These are phyloP conservation scores for Annulohypoxylon maeteangense DNA, from an alignment of 495 filamentous ascomycete genomes.

Conservation along the genomic window DNA sequence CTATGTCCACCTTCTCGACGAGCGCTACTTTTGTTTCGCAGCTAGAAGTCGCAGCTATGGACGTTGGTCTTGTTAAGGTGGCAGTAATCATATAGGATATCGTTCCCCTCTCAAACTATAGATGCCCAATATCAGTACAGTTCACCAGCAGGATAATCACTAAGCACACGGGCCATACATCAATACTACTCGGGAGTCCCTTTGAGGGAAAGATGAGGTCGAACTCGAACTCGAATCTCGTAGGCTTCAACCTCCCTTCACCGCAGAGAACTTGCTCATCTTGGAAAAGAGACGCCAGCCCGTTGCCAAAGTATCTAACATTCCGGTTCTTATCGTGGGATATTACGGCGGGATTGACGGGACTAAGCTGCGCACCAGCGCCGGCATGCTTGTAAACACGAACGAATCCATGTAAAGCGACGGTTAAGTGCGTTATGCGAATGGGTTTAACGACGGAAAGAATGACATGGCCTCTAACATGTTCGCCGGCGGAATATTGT, in stretches of 20 bases:
- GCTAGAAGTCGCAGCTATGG: slow-evolving; percentile 80
- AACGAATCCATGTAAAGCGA: slow-evolving; percentile 87
- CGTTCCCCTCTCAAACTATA: slow-evolving; percentile 92
- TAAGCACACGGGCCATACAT: slow-evolving; percentile 67
- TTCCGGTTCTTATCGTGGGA: slow-evolving; percentile 57
- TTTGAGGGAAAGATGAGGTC: slow-evolving; percentile 82
- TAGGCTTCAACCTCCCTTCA: slow-evolving; percentile 84
- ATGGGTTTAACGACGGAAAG: slow-evolving; percentile 83
- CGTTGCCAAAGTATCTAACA: slow-evolving; percentile 80
- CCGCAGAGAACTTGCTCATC: slow-evolving; percentile 92
- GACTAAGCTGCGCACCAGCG: slow-evolving; percentile 67
- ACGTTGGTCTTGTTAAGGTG: slow-evolving; percentile 88
- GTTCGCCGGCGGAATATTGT: slow-evolving; percentile 75
- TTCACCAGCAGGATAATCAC: not conserved
- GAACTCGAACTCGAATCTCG: slow-evolving; percentile 92
- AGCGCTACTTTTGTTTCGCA: slow-evolving; percentile 84
- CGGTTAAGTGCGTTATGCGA: slow-evolving; percentile 89
- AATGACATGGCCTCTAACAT: slow-evolving; percentile 77
- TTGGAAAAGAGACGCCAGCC: slow-evolving; percentile 86
- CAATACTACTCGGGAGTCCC: slow-evolving; percentile 89
- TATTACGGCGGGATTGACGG: slow-evolving; percentile 55
- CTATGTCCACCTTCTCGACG: slow-evolving; percentile 74
- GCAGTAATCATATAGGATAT: slow-evolving; percentile 91
- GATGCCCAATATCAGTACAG: slow-evolving; percentile 37
- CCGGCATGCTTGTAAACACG: slow-evolving; percentile 84